These are phyloP conservation scores for Auriscalpium vulgare DNA, from an alignment of 768 basidiomycete species.

Conservation along the genomic window DNA sequence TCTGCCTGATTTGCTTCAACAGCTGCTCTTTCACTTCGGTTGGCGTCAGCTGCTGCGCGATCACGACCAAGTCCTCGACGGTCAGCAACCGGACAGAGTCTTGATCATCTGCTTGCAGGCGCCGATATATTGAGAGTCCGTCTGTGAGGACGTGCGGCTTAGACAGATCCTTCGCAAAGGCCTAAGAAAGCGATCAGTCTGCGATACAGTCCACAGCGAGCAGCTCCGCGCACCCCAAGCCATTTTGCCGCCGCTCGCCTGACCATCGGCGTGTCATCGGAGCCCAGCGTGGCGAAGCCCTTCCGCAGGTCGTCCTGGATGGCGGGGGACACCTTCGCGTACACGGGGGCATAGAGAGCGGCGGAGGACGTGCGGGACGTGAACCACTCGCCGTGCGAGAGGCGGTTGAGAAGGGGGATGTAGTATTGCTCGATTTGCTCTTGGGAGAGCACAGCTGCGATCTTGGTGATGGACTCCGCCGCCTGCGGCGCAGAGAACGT, in stretches of 20 bases:
- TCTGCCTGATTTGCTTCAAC: constrained; percentile 78
- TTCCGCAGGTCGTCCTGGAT: constrained; percentile 86
- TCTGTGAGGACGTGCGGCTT: constrained; percentile 79
- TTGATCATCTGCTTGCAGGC: constrained; percentile 93
- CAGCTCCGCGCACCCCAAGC: constrained; percentile 68
- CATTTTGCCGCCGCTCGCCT: constrained; percentile 92
- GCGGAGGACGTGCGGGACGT: constrained; percentile 95
- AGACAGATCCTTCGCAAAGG: constrained; percentile 70
- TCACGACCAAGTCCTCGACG: constrained; percentile 90
- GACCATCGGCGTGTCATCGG: constrained; percentile 99
- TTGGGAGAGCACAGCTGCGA: constrained; percentile 69
- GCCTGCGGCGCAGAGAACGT: constrained; percentile 45
- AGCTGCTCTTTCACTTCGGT: constrained; percentile 90
- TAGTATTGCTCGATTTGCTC: constrained; percentile 83
- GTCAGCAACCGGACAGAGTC: constrained; percentile 95
- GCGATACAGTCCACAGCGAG: neutral
- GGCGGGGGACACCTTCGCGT: constrained; percentile 62
- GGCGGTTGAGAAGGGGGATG: constrained; percentile 82
- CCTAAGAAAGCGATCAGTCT: constrained; percentile 33
- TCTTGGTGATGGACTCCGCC: constrained; percentile 89
- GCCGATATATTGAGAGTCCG: constrained; percentile 85
- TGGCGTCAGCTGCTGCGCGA: constrained; percentile 77
- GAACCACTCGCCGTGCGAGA: constrained; percentile 96
- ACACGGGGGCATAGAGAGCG: constrained; percentile 87
- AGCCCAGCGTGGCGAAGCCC: constrained; percentile 71